Conservation (phyloP, 208 protist genomes). For the Plasmodiophora brassicae region DNA sequence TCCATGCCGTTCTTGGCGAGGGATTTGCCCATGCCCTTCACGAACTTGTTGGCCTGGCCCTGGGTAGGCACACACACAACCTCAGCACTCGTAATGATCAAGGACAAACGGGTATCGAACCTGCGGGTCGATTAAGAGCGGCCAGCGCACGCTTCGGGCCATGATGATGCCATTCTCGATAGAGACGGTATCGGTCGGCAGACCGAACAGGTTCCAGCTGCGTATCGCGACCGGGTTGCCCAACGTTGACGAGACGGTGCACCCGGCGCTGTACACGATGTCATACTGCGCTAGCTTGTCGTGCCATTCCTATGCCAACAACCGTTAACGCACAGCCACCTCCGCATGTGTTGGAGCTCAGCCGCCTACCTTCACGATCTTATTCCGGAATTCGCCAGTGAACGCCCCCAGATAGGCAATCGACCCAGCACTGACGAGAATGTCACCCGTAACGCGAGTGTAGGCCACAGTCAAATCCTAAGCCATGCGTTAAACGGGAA, state of each 20-base stretch:
- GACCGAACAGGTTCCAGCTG: conserved; percentile 83
- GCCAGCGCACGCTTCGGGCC: conserved; percentile 83
- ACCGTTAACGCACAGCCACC: too few relatives aligned
- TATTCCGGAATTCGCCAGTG: conserved; percentile 78
- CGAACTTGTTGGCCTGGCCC: conserved; percentile 65
- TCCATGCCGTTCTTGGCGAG: conserved; percentile 71
- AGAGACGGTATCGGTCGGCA: conserved; percentile 88
- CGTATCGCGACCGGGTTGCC: conserved; percentile 86
- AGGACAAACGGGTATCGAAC: conserved; percentile 41
- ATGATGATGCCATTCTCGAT: conserved; percentile 95
- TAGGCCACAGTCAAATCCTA: conserved; percentile 69
- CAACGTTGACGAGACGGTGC: conserved; percentile 79
- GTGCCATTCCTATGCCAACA: too few relatives aligned
- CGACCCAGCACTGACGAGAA: conserved; percentile 84
- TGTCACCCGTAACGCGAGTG: conserved; percentile 76
- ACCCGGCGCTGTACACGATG: conserved; percentile 74
- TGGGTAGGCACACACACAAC: too few relatives aligned
- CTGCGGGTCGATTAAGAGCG: conserved; percentile 97
- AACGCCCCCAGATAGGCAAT: conserved; percentile 93
- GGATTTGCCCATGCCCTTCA: conserved; percentile 86
- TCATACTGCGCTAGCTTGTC: conserved; percentile 64
- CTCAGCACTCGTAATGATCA: not conserved
- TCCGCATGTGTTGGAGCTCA: too few relatives aligned
- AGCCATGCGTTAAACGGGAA: conserved; percentile 19
- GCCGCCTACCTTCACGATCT: conserved; percentile 71